Base-by-base conservation (phyloP, 2,329 filamentous ascomycete species). In the Alternaria postmessia region DNA sequence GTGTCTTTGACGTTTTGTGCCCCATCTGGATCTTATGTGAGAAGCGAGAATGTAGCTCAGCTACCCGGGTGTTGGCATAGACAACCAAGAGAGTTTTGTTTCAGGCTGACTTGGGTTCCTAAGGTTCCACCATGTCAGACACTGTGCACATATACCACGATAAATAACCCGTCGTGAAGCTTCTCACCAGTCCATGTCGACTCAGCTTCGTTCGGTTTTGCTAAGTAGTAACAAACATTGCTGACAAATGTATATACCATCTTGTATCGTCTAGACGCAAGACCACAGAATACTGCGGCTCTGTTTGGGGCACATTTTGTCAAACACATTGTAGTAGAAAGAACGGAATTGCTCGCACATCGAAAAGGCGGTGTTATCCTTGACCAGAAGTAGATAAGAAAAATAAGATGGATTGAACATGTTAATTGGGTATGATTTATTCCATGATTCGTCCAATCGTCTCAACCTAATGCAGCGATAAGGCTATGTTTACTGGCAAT, bases 381-480 rank as follows among this genome's bases (percentile, higher is more conserved):
- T 49, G 30, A 26, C 14, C 5, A 20, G 24, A 49, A 38, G 30
- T 7, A 7, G 7, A 51, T 41, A 9, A 30, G 6, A 41, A 5
- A 41, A 41, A 41, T 36, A 41, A 30, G 49, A 22, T 11, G 34
- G 34, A 12, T 22, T 18, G 49, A 51, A 51, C 22, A 41, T 38
- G 34, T 30, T 51, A 34, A 18, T 30, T 41, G 49, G 49, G 24
- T 30, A 51, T 38, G 36, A 30, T 48, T 68, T 65, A 47, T 30
- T 64, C 41, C 53, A 65, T 55, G 51, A 34, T 18, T 43, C 51
- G 18, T 43, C 51, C 18, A 51, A 41, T 24, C 32, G 51, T 58
- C 34, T 38, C 7, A 28, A 26, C 59, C 36, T 63, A 56, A 52
- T 63, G 61, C 59, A 20, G 20, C 54, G 22, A 32, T 24, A 32